Evolutionary conservation across 2,329 filamentous ascomycete species (phyloP).

Genomic region (Nothophoma quercina): DNA sequence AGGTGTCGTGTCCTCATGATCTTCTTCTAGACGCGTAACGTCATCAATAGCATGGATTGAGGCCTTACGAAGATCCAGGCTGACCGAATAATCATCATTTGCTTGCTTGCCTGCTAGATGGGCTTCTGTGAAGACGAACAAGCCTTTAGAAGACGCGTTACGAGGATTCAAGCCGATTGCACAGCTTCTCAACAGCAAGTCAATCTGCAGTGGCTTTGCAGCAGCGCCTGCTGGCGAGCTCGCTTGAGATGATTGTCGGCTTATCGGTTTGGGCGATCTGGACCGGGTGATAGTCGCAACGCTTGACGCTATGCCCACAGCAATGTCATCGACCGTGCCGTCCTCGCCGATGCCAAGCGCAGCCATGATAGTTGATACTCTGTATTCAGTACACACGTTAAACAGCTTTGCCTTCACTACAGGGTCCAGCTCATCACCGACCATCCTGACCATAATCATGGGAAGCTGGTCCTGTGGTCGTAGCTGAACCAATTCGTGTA

Average conservation of each 20-base stretch:
- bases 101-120: conserved; percentile 73
- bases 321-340: conserved; percentile 70
- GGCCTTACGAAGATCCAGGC: conserved; percentile 77
- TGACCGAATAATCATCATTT: conserved; percentile 68
- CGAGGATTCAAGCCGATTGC: conserved; percentile 85
- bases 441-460: conserved; percentile 86
- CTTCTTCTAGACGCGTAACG: conserved; percentile 55
- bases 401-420: conserved; percentile 86
- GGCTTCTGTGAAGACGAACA: conserved; percentile 80
- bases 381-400: conserved; percentile 87
- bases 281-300: conserved; percentile 78
- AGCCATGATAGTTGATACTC: conserved; percentile 82
- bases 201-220: conserved; percentile 63
- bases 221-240: conserved; percentile 29
- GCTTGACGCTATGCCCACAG: conserved; percentile 77
- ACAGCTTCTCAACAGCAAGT: conserved; percentile 81
- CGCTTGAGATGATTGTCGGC: conserved; percentile 39
- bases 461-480: conserved; percentile 57
- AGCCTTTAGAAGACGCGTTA: conserved; percentile 74
- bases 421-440: conserved; percentile 94
- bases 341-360: conserved; percentile 74
- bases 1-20: conserved; percentile 20
- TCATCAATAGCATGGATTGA: conserved; percentile 86
- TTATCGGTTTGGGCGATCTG: conserved; percentile 57
- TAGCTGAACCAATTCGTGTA: conserved; percentile 66